Evolutionary conservation across 2,329 filamentous ascomycete genomes (phyloP), one percentile per base, ranked within the genome.

Genomic region (Pseudogymnoascus destructans): DNA sequence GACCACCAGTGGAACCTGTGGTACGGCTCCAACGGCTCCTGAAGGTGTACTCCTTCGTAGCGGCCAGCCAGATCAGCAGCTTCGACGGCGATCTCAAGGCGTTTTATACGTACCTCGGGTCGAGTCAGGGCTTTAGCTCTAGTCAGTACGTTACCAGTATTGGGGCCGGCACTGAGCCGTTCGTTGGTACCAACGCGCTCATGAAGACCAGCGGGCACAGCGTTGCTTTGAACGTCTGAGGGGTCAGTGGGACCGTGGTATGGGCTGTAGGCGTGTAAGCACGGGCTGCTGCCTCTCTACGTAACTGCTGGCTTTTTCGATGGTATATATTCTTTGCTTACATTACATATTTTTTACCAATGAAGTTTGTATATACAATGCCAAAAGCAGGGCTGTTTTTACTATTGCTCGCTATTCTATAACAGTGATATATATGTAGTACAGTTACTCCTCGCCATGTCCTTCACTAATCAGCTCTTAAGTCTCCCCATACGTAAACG

Each of bases 31-130:
- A 84, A 85, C 63, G 78, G 79, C 25, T 67, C 70, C 57, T 75
- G 68, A 78, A 75, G 3, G 82, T 86, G 9, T 85, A 77, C 71
- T 80, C 77, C 64, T 86, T 82, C 61, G 77, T 82, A 5, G 76
- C 70, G 60, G 33, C 67, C 61, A 73, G 69, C 52, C 68, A 75
- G 33, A 70, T 77, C n/a, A 74, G 71, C 19, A 74, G 63, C 68
- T 86, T 81, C 70, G 73, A 70, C 38, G 81, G 75, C 27, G 80
- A 86, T 66, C 65, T 85, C 62, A 74, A 73, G 63, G 70, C 73
- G 5, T 86, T 86, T 70, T 70, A 81, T 62, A 73, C 70, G 6
- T 84, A 84, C 67, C 71, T 86, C 21, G 72, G 72, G 21, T 61
- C 63, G 25, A 74, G 70, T 64, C 71, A 82, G 63, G 74, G 75